Evolutionary conservation across 2,329 filamentous ascomycete species (phyloP).

Genomic region (Ophidiomyces ophidiicola): DNA sequence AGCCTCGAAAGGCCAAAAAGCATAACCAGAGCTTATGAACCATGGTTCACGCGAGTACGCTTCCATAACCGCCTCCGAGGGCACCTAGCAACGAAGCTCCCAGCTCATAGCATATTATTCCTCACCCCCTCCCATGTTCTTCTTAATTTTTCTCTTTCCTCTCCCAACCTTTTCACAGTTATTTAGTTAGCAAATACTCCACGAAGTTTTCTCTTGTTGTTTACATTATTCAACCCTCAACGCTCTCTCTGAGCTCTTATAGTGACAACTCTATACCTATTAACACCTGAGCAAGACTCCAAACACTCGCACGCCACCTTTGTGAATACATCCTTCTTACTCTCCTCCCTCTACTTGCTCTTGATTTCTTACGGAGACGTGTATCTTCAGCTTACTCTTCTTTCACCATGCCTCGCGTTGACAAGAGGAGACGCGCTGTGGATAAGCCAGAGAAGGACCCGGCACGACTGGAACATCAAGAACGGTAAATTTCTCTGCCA

Average conservation of each 20-base stretch:
- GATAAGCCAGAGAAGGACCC: conserved; percentile 19
- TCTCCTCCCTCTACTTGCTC: too few relatives aligned
- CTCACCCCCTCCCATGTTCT: neutral
- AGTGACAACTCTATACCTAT: too few relatives aligned
- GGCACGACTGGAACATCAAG: conserved; percentile 31
- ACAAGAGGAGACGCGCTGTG: conserved; percentile 14
- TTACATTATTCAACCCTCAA: too few relatives aligned
- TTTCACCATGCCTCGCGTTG: neutral
- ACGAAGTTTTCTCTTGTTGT: too few relatives aligned
- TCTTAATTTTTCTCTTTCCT: neutral
- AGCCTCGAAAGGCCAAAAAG: conserved; percentile 1
- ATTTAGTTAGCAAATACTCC: too few relatives aligned
- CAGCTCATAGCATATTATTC: neutral
- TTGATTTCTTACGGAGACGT: too few relatives aligned
- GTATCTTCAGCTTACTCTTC: neutral
- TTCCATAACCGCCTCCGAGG: neutral
- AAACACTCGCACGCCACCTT: too few relatives aligned
- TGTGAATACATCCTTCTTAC: too few relatives aligned
- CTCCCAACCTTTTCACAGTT: neutral
- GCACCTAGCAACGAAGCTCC: neutral
- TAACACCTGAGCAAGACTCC: too few relatives aligned
- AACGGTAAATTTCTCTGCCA: conserved; percentile 27
- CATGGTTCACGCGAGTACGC: too few relatives aligned
- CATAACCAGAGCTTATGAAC: conserved; percentile 8
- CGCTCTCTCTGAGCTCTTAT: too few relatives aligned